Evolutionary conservation across 768 basidiomycete species (phyloP).

Genomic region (Antrodiella citrinella): DNA sequence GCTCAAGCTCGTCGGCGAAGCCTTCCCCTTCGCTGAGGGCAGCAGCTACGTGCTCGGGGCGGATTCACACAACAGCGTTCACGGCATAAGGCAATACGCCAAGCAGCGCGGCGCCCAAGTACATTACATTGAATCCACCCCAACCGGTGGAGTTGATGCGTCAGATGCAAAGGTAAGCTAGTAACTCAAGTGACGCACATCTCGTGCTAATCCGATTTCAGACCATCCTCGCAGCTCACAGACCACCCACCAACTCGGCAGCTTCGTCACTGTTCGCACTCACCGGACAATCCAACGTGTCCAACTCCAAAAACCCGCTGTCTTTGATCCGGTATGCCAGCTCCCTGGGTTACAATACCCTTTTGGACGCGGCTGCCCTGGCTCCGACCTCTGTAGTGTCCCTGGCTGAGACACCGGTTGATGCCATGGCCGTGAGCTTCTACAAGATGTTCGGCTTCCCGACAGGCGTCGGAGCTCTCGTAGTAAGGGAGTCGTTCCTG

Average conservation of each 20-base stretch:
- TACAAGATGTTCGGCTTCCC: conserved; percentile 92
- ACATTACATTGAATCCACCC: conserved; percentile 56
- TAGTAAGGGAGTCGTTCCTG: conserved; percentile 67
- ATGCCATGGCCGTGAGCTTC: conserved; percentile 78
- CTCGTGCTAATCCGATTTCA: conserved; percentile 18
- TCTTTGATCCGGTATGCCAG: conserved; percentile 57
- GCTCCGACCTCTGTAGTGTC: conserved; percentile 67
- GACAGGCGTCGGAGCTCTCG: conserved; percentile 73
- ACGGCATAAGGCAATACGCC: conserved; percentile 74
- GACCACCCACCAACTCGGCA: conserved; percentile 34
- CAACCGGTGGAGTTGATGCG: conserved; percentile 56
- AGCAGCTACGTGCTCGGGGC: conserved; percentile 59
- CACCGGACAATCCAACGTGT: conserved; percentile 77
- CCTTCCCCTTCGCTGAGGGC: conserved; percentile 59
- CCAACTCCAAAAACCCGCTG: conserved; percentile 65
- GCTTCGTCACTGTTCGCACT: conserved; percentile 61
- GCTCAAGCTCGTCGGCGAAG: conserved; percentile 75
- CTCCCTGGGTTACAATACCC: conserved; percentile 60
- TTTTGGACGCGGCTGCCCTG: conserved; percentile 79
- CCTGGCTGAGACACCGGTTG: conserved; percentile 56
- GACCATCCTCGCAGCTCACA: conserved; percentile 46
- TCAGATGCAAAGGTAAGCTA: conserved; percentile 48
- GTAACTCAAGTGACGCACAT: not conserved
- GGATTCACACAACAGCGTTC: conserved; percentile 81
- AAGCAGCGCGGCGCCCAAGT: conserved; percentile 43